phyloP scores from a whole-genome alignment of 1,284 basidiomycete species.

The Porogramme epimiltina region DNA sequence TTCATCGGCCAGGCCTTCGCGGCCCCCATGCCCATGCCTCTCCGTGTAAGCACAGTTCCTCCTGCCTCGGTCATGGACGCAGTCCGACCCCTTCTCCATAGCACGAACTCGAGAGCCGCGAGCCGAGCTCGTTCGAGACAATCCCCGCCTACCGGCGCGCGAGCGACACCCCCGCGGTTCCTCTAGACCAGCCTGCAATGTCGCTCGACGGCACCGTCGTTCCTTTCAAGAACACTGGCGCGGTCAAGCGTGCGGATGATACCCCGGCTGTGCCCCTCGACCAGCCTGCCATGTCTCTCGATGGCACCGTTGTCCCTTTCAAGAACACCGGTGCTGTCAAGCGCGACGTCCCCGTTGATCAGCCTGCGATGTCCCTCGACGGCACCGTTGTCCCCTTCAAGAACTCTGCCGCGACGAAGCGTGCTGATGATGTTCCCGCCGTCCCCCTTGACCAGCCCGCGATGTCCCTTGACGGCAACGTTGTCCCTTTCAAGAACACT shows the following conservation, averaged over 20 bases:
- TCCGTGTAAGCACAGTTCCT: constrained; percentile 36
- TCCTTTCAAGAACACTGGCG: constrained; percentile 20
- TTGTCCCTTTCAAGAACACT: constrained; percentile 27
- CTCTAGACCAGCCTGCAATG: constrained; percentile 31
- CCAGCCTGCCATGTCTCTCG: neutral
- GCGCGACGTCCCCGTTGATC: constrained; percentile 35
- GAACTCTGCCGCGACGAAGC: constrained; percentile 3
- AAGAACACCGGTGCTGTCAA: constrained; percentile 10
- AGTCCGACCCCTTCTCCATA: constrained; percentile 10
- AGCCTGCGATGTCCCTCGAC: constrained; percentile 26
- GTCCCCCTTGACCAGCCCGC: constrained; percentile 22
- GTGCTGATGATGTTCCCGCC: constrained; percentile 24
- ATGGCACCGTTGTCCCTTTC: constrained; percentile 1
- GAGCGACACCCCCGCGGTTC: constrained; percentile 33
- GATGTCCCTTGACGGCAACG: constrained; percentile 15
- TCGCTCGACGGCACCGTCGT: constrained; percentile 24
- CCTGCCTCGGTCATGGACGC: neutral
- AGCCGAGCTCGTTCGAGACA: constrained; percentile 42
- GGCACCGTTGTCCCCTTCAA: constrained; percentile 20
- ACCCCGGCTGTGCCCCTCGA: neutral
- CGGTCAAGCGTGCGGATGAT: constrained; percentile 1
- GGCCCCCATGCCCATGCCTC: constrained; percentile 44
- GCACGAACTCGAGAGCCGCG: constrained; percentile 31
- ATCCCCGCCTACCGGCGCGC: constrained; percentile 48
- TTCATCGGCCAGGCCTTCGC: constrained; percentile 49